Conservation (phyloP, 2,329 filamentous ascomycete species). For the Fusarium sp. region DNA sequence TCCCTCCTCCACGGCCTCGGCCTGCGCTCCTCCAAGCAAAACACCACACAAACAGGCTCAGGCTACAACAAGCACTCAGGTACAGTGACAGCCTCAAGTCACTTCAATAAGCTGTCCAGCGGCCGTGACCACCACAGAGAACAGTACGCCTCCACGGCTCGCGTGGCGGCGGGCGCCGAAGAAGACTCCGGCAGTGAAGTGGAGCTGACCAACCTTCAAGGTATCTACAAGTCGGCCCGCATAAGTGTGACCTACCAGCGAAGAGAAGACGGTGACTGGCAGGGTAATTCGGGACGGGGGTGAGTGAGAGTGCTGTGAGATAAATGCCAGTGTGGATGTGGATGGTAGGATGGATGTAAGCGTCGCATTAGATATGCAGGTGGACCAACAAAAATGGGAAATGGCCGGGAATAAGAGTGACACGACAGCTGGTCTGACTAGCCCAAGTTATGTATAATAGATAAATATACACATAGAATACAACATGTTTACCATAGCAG, state of each 20-base stretch:
- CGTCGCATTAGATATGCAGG: not conserved
- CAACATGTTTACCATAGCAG: not conserved
- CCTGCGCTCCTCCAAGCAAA: constrained; percentile 24
- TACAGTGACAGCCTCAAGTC: constrained; percentile 6
- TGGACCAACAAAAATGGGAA: not conserved
- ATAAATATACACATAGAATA: not conserved
- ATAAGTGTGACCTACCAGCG: constrained; percentile 32
- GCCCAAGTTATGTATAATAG: not conserved
- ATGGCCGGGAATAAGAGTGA: not conserved
- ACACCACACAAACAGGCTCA: constrained; percentile 21
- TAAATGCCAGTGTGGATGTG: not conserved
- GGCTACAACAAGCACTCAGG: constrained; percentile 25
- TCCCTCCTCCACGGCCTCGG: constrained; percentile 31
- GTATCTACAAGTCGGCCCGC: constrained; percentile 38
- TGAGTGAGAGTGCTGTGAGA: not conserved
- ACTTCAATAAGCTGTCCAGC: constrained; percentile 35
- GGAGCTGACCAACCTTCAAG: constrained; percentile 33
- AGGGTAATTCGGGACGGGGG: not conserved
- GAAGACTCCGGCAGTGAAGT: constrained; percentile 39
- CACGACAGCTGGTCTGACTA: not conserved
- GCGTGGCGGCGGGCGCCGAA: constrained; percentile 16
- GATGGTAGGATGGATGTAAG: not conserved
- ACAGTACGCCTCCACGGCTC: constrained; percentile 10
- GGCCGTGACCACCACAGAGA: constrained; percentile 25
- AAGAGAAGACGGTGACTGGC: constrained; percentile 7